These are phyloP conservation scores for Backusella luteola DNA, from an alignment of 192 early-diverging fungal species.

Conservation along the genomic window DNA sequence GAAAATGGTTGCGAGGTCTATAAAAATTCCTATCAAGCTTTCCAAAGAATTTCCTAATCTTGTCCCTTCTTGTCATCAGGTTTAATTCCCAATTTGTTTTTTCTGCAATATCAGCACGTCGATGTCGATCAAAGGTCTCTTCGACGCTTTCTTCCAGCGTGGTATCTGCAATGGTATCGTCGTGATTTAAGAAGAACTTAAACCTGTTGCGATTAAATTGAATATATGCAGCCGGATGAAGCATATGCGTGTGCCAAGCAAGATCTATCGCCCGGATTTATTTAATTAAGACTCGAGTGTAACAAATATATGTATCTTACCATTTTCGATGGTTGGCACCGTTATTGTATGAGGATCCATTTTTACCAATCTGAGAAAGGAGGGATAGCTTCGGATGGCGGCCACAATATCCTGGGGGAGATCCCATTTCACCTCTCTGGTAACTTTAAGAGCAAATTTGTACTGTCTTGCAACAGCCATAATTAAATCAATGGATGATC, in stretches of 20 bases:
- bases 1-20: not conserved
- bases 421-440: not conserved
- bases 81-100: not conserved
- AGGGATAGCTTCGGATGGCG: not conserved
- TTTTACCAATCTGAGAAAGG: not conserved
- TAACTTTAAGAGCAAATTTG: not conserved
- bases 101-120: slow-evolving; percentile 1
- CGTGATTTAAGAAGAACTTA: not conserved
- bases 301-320: not conserved
- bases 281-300: too few relatives aligned
- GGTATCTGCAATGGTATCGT: not conserved
- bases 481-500: not conserved
- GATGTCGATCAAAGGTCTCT: not conserved
- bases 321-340: not conserved
- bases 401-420: not conserved
- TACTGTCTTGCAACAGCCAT: not conserved
- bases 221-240: not conserved
- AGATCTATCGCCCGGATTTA: not conserved
- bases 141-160: not conserved
- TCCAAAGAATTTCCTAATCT: not conserved
- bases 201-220: not conserved
- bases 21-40: not conserved
- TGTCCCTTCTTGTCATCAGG: not conserved
- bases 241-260: not conserved
- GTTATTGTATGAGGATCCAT: not conserved